Base-by-base conservation (phyloP, 768 basidiomycete species). In the Tricholoma sp. region DNA sequence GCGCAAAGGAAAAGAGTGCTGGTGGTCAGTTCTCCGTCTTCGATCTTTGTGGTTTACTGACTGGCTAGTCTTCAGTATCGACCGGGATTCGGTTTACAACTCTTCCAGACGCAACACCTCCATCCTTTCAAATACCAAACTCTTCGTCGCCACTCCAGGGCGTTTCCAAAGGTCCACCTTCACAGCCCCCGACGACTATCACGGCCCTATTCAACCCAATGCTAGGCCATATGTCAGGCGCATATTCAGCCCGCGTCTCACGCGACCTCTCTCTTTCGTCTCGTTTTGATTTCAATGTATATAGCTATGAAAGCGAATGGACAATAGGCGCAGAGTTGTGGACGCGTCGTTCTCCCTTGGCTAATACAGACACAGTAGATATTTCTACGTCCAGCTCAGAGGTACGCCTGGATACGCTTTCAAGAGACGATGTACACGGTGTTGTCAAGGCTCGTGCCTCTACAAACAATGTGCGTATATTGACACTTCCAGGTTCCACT, bases 291-390 rank as follows among this genome's bases (percentile, higher is more conserved):
- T 94, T 98, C 73, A 98, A 98, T 65, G 83, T 95, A 28, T 97
- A 98, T 68, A 94, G 91, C 71, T 98, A 94, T 70, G 93, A 96
- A 62, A 94, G 92, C 70, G 95, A 98, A 68, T 89, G 94, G 88
- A 88, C 91, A 9, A 82, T 98, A 75, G 96, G 96, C 2, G 88
- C 90, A 1, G 95, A 98, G 69, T 97, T 93, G 92, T 97, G 93
- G 94, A 80, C 94, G 67, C 81, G 93, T 18, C 81, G 85, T 20
- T 73, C 78, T 4, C 72, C 70, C 17, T 63, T 70, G 11, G 68
- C 71, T 52, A 72, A 70, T 6, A 62, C 62, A 10, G 57, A 58
- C 3, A 62, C 68, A 3, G 58, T 66, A 12, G 53, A 61, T 13
- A 50, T 50, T 17, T 52, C 60, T 45, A 45, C 54, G 28, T 57